These are phyloP conservation scores for Paxillus rubicundulus DNA, from an alignment of 768 basidiomycete genomes.

Conservation along the genomic window DNA sequence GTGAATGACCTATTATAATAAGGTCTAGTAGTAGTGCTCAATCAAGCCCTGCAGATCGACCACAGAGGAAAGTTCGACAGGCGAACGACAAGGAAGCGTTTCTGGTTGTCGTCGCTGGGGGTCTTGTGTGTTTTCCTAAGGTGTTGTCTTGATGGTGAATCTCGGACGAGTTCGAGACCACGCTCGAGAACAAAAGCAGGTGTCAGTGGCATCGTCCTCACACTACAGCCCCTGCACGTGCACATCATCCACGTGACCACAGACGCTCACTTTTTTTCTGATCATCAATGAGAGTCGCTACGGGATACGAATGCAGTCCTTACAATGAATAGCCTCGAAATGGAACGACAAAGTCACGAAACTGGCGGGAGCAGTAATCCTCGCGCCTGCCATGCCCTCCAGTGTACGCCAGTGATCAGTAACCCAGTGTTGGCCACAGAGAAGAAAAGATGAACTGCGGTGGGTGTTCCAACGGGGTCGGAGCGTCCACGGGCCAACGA, in stretches of 20 bases:
- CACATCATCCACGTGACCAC: too few species aligned
- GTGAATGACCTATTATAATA: not conserved
- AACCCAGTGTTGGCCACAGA: constrained; percentile 14
- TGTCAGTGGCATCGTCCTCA: not conserved
- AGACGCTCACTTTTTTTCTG: too few species aligned
- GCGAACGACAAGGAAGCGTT: not conserved
- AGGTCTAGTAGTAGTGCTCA: constrained; percentile 11
- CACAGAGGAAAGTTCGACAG: not conserved
- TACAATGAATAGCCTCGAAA: constrained; percentile 29
- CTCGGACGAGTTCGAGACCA: not conserved
- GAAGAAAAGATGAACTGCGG: constrained; percentile 44
- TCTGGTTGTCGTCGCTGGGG: not conserved
- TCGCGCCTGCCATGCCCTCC: constrained; percentile 56
- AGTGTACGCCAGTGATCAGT: not conserved
- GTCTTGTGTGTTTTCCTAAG: not conserved
- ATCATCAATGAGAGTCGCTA: too few species aligned
- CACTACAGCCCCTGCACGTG: too few species aligned
- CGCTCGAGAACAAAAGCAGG: constrained; percentile 3
- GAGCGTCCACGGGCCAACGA: constrained; percentile 14
- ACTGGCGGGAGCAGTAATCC: too few species aligned
- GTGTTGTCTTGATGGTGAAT: not conserved
- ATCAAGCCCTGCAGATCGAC: constrained; percentile 6
- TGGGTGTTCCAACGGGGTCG: constrained; percentile 6
- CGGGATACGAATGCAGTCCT: too few species aligned
- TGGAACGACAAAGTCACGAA: constrained; percentile 39